Percentiles rank a stretch among this genome's conserved stretches.
Conservation (phyloP, 2,329 filamentous ascomycete genomes). For the Neonectria hederae region DNA sequence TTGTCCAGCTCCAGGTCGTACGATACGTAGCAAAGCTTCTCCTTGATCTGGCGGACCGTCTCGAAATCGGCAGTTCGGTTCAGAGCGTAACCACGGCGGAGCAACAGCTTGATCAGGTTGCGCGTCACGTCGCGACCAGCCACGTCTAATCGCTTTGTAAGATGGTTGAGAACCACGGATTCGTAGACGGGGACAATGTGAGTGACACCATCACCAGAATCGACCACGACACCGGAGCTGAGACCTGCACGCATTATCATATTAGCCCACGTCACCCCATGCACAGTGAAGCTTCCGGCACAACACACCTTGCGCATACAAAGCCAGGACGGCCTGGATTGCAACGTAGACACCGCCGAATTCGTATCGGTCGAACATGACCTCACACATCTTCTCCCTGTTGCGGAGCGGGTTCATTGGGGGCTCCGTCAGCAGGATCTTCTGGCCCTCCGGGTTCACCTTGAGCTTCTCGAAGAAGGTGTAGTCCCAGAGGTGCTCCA, state of each 20-base stretch:
- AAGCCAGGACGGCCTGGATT: conserved; percentile 93
- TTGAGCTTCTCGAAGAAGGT: conserved; percentile 98
- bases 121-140: conserved; percentile 97
- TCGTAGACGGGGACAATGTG: conserved; percentile 99
- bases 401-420: conserved; percentile 98
- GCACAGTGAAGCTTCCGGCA: not conserved
- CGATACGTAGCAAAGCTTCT: conserved; percentile 99
- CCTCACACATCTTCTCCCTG: conserved; percentile 96
- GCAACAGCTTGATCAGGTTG: conserved; percentile 93
- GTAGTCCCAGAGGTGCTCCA: conserved; percentile 99
- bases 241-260: conserved; percentile 64
- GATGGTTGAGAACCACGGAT: conserved; percentile 95
- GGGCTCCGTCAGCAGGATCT: conserved; percentile 96
- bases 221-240: conserved; percentile 95
- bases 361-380: conserved; percentile 98
- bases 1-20: conserved; percentile 98
- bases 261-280: conserved; percentile 12
- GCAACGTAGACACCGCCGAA: conserved; percentile 98
- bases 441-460: conserved; percentile 88
- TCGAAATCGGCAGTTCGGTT: conserved; percentile 99
- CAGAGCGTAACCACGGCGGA: conserved; percentile 93
- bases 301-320: conserved; percentile 89
- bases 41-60: conserved; percentile 98
- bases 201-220: conserved; percentile 97
- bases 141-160: conserved; percentile 92